Base-by-base conservation (phyloP, 352 stramenopile species). In the Phytophthora idaei region DNA sequence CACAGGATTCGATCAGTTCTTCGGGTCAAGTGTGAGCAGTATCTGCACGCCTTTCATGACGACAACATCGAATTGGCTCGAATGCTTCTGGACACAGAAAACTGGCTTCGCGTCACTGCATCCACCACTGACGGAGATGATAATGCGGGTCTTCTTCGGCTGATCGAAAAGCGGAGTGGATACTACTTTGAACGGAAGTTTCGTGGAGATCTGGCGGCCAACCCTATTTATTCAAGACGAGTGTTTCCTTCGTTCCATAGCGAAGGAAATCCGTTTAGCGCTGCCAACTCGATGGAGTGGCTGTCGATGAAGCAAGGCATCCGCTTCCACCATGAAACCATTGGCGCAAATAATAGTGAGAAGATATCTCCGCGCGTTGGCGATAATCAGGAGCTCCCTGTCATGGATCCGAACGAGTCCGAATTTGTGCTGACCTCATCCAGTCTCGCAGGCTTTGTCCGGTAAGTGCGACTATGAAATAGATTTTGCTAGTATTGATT, bases 21-120 rank as follows among this genome's bases (percentile, higher is more conserved):
- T 77, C 77, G 77, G 0, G 68, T 89, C n/a, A 96, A 94, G 46
- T 91, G 82, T 56, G 81, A 93, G 45, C 83, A 94, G 57, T 92
- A 94, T 52, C 65, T 96, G 55, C 79, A 86, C n/a, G 67, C 71
- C 0, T 82, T 93, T 60, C 89, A 95, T 27, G 81, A 93, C 5
- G 89, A 96, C 52, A 95, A 92, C 60, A 73, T 93, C 25, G 87
- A 95, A 61, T 65, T 94, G 42, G 71, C 87, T 39, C 78, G 89
- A 29, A 95, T 96, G 87, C 80, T 95, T 36, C 50, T 94, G 29
- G 89, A 96, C 34, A 93, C 87, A 5, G 89, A 96, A 58, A 94
- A 86, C 34, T 96, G 89, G 89, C 74, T 91, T 29, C 87, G 89
- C 1, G 74, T 96, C 7, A 77, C 80, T 45, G 77, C 73, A 25